Evolutionary conservation across 441 rosid genomes (phyloP), one percentile per base, ranked within the genome.

Genomic region (Populus hybrid): DNA sequence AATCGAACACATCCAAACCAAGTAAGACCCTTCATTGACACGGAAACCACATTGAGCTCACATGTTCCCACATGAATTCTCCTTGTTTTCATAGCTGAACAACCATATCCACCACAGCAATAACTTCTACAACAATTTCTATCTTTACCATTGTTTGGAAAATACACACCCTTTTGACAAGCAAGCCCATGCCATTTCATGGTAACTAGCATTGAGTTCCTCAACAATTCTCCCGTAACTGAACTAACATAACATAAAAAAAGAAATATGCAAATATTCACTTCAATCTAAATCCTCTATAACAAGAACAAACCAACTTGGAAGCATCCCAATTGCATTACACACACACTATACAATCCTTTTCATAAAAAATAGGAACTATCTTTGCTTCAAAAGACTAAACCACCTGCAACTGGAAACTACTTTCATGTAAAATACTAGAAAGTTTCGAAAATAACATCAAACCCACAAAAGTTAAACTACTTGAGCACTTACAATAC

Each of bases 191-290:
- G 75, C 45, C 81, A 71, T 61, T 82, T 69, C 65, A 68, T 72
- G 45, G 67, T 36, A 81, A 78, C 64, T 16, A 86, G 84, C 64
- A 80, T 64, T 68, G 84, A 75, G 77, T 72, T 83, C 70, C 83
- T 79, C 83, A 82, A 81, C 2, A 83, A 28, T 74, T 86, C 92
- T 31, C 76, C 84, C 92, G 83, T 86, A 73, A 76, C 69, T 24
- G 63, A 67, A 75, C 74, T 26, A 66, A 63, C 38, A 69, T 40
- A 74, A 35, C 69, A 69, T 33, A 42, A 20, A 9, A 63, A 63
- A 63, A 21, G 9, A 12, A 81, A 33, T 71, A n/a, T 75, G 64
- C 14, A 66, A 40, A 68, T 33, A 33, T 64, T 73, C 50, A 76
- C 56, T 68, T 59, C 76, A 76, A 65, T 40, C 40, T 29, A 71